Percentiles rank a stretch among this genome's conserved stretches.
Evolutionary conservation across 345 rosid species (phyloP).

Genomic region (Citrus unshiu): DNA sequence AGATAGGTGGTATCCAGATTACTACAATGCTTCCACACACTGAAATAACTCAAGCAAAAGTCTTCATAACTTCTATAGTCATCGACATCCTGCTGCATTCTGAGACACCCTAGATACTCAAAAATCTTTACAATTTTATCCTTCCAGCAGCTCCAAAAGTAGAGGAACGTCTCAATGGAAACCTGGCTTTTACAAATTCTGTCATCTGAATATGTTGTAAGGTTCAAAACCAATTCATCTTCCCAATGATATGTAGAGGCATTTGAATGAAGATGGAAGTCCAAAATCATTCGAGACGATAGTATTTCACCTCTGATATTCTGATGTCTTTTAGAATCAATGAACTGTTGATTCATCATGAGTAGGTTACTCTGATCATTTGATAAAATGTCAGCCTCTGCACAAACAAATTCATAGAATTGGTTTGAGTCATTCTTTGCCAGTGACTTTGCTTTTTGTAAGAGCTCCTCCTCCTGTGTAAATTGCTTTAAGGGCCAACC

Average conservation of each 20-base stretch:
- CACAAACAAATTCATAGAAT: constrained; percentile 25
- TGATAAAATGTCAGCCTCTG: constrained; percentile 28
- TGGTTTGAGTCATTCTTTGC: constrained; percentile 21
- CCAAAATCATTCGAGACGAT: constrained; percentile 36
- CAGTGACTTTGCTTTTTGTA: constrained; percentile 33
- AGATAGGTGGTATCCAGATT: constrained; percentile 9
- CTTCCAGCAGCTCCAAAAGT: constrained; percentile 53
- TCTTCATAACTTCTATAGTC: constrained; percentile 19
- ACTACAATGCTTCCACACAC: constrained; percentile 26
- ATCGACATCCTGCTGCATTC: background rate
- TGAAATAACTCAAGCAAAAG: constrained; percentile 48
- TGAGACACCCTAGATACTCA: constrained; percentile 10
- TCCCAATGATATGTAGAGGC: constrained; percentile 26
- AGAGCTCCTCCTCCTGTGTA: constrained; percentile 23
- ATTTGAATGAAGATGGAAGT: constrained; percentile 21
- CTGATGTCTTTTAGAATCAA: constrained; percentile 21
- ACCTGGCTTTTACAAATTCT: constrained; percentile 4
- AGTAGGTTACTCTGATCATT: constrained; percentile 12
- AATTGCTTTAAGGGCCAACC: constrained; percentile 52
- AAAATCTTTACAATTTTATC: constrained; percentile 27
- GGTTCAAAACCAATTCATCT: constrained; percentile 19
- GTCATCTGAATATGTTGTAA: constrained; percentile 6
- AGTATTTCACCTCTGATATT: constrained; percentile 38
- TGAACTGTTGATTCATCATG: constrained; percentile 23
- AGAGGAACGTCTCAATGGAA: constrained; percentile 31